phyloP scores from a whole-genome alignment of 2,329 filamentous ascomycete species.

The Diplodia corticola region DNA sequence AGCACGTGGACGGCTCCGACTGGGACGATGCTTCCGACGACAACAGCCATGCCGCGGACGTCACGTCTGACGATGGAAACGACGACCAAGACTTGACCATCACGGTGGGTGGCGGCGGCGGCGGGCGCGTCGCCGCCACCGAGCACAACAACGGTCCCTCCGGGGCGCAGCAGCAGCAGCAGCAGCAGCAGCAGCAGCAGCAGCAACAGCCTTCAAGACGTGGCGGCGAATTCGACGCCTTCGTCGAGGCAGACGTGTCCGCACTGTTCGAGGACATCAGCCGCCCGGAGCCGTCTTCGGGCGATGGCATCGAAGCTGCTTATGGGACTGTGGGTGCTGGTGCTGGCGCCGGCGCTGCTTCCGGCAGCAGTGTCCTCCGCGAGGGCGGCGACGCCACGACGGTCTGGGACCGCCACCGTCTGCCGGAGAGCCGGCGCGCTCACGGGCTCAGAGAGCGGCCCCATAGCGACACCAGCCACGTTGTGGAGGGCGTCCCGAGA shows the following conservation, averaged over 20 bases:
- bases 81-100: neutral
- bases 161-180: too few relatives aligned
- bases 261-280: neutral
- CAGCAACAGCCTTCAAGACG: neutral
- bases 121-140: neutral
- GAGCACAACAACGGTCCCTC: neutral
- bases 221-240: constrained; percentile 3
- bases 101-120: neutral
- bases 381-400: constrained; percentile 1
- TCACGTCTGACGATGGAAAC: neutral
- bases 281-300: neutral
- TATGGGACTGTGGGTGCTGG: neutral
- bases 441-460: constrained; percentile 4
- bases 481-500: neutral
- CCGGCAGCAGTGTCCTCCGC: neutral
- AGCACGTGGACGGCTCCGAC: neutral
- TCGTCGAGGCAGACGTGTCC: neutral
- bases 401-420: constrained; percentile 12
- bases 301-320: neutral
- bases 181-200: too few relatives aligned
- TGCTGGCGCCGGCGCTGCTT: too few relatives aligned
- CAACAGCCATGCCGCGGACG: neutral
- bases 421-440: neutral
- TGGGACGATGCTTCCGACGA: constrained; percentile 4
- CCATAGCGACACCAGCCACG: neutral